Evolutionary conservation across 352 stramenopile genomes (phyloP), one percentile per base, ranked within the genome.

Genomic region (Phytophthora quininea): DNA sequence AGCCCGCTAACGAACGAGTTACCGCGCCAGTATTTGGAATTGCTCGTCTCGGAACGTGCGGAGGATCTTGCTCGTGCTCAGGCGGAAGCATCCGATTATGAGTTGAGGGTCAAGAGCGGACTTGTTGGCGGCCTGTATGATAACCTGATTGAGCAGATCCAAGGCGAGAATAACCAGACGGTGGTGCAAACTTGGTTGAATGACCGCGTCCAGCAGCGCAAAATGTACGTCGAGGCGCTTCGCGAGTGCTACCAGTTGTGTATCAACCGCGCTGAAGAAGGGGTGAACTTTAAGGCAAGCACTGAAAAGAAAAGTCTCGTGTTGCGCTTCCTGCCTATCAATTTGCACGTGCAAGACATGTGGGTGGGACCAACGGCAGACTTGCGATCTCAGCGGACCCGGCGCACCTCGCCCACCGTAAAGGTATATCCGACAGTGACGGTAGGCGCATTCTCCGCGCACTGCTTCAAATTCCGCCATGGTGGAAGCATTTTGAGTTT

Each of bases 61-160:
- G 71, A 80, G 5, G 87, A 95, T 58, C 67, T 92, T 9, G 58
- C 71, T 1, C 72, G 65, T 38, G 80, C 86, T n/a, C 72, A 86
- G 37, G 54, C 67, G 12, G 81, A 93, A 50, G 73, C 89, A 9
- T 56, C 54, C 10, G 76, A 53, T 12, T 95, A 88, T 60, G 82
- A 92, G 29, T 74, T 86, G 5, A 88, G 81, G 57, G 85, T 80
- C 60, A 89, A 86, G 46, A 88, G 69, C 37, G 86, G 83, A 12
- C 62, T 94, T 40, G 67, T 89, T 15, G 74, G 68, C 24, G 80
- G 80, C 32, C 46, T 89, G 8, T 95, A 91, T 58, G 85, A 92
- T 75, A 93, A 93, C 50, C 67, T 93, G 37, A 96, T 96, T 33
- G 86, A 96, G 58, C 88, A 96, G 60, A 93, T 96, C 42, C 87